phyloP scores from a whole-genome alignment of 495 filamentous ascomycete species.

The Aspergillus coremiiformis region DNA sequence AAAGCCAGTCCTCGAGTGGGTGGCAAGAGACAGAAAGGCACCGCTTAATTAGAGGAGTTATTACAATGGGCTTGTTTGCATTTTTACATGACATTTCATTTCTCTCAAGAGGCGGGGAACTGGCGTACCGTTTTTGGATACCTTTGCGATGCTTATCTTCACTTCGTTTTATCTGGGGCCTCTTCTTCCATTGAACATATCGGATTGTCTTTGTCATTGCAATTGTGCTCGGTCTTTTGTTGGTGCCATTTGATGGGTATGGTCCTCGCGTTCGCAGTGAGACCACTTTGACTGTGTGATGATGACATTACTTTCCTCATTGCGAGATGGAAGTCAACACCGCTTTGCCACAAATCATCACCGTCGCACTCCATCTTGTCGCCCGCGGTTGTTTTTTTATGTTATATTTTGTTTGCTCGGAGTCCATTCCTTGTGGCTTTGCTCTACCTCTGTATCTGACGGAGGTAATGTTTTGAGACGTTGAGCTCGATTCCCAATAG shows the following conservation, averaged over 20 bases:
- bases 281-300: slow-evolving; percentile 2
- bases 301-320: no score
- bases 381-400: no score
- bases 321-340: not conserved
- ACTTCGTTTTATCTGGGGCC: slow-evolving; percentile 16
- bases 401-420: not conserved
- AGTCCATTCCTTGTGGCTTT: slow-evolving; percentile 8
- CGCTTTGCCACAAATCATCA: not conserved
- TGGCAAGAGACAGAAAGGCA: slow-evolving; percentile 50
- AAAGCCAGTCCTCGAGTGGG: slow-evolving; percentile 50
- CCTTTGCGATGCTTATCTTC: slow-evolving; percentile 21
- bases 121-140: slow-evolving; percentile 31
- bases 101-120: slow-evolving; percentile 26
- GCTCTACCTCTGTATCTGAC: slow-evolving; percentile 13
- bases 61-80: slow-evolving; percentile 6
- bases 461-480: slow-evolving; percentile 9
- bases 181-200: slow-evolving; percentile 20
- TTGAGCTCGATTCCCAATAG: slow-evolving; percentile 16
- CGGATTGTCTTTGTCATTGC: slow-evolving; percentile 14
- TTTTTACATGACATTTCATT: slow-evolving; percentile 11
- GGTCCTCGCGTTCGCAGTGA: slow-evolving; percentile 7
- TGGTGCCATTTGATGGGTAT: slow-evolving; percentile 12
- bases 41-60: slow-evolving; percentile 17
- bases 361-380: no score
- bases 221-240: slow-evolving; percentile 10